These are phyloP conservation scores for Cryoendolithus antarcticus DNA, from an alignment of 2,329 filamentous ascomycete genomes.

Conservation along the genomic window DNA sequence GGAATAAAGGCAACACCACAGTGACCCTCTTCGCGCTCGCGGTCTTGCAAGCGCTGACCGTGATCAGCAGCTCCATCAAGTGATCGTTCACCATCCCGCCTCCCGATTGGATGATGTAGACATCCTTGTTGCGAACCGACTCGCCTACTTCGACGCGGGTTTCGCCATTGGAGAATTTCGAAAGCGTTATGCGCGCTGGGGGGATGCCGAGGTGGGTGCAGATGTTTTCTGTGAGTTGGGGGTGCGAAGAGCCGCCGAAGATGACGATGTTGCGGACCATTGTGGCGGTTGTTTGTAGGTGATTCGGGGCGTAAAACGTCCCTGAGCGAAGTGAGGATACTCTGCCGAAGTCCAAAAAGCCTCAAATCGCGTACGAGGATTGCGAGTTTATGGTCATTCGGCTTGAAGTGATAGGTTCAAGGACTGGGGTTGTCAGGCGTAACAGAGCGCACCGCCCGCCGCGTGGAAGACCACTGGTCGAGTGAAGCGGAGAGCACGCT, in stretches of 20 bases:
- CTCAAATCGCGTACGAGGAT: too few relatives aligned
- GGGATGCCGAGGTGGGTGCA: slow-evolving; percentile 81
- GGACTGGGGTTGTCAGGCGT: too few relatives aligned
- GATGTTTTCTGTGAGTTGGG: slow-evolving; percentile 71
- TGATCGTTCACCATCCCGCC: slow-evolving; percentile 91
- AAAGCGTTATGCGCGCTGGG: slow-evolving; percentile 69
- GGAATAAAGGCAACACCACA: slow-evolving; percentile 87
- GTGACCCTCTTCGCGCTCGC: slow-evolving; percentile 88
- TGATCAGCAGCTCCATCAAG: slow-evolving; percentile 92
- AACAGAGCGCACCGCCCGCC: too few relatives aligned
- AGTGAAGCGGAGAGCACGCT: too few relatives aligned
- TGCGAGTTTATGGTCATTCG: too few relatives aligned
- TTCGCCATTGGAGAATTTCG: slow-evolving; percentile 91
- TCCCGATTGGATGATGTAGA: slow-evolving; percentile 94
- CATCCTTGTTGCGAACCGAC: slow-evolving; percentile 94
- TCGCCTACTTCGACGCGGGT: slow-evolving; percentile 92
- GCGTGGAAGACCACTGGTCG: too few relatives aligned
- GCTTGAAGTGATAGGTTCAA: too few relatives aligned
- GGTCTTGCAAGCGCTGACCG: slow-evolving; percentile 94
- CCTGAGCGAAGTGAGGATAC: not conserved
- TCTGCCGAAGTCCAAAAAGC: too few relatives aligned
- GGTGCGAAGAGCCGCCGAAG: slow-evolving; percentile 86
- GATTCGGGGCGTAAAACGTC: not conserved
- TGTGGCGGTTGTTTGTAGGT: slow-evolving; percentile 6
- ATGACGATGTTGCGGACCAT: slow-evolving; percentile 97